Evolutionary conservation across 2,329 filamentous ascomycete genomes (phyloP), one percentile per base, ranked within the genome.

Genomic region (Pyrenophora graminea): DNA sequence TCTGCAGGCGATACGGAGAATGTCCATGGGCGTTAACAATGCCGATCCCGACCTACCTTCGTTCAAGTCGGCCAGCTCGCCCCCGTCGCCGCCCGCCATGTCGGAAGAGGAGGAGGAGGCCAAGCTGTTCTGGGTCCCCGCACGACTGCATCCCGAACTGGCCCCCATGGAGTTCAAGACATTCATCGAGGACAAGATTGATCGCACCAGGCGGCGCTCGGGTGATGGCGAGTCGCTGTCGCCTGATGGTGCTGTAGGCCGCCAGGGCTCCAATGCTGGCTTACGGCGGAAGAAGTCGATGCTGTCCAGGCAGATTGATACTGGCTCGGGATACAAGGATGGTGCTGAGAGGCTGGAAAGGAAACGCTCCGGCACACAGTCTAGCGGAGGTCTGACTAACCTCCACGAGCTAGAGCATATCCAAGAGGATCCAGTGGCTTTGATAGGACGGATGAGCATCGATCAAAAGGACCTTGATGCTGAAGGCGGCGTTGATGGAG

Each of bases 141-240:
- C 94, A 19, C 85, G 91, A 51, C 82, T 99, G 23, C 94, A 99
- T 66, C 94, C 94, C 0, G 94, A 99, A 74, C 80, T 99, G 41
- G 94, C 94, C 2, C 94, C 94, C 1, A 91, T 89, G 68, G 94
- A 97, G 63, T 99, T 97, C 80, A 97, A 96, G 74, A 93, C 88
- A 1, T 99, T 97, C 62, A 82, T 99, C 2, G 93, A 99, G 67
- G 95, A 92, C 56, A 87, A 92, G 67, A 90, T 97, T 10, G 89
- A 96, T 62, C 88, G 90, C 31, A 96, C 97, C 63, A 87, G 91
- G 71, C 82, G 92, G 60, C 85, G 90, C 63, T 96, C 92, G 1
- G 87, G 88, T 19, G 91, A 74, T 39, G 64, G 72, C 87, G 61
- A 87, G 81, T 57, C 62, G 32, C 76, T 91, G 39, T 84, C 85